Evolutionary conservation across 305 asterid species (phyloP).

Genomic region (Nicotiana rustica): DNA sequence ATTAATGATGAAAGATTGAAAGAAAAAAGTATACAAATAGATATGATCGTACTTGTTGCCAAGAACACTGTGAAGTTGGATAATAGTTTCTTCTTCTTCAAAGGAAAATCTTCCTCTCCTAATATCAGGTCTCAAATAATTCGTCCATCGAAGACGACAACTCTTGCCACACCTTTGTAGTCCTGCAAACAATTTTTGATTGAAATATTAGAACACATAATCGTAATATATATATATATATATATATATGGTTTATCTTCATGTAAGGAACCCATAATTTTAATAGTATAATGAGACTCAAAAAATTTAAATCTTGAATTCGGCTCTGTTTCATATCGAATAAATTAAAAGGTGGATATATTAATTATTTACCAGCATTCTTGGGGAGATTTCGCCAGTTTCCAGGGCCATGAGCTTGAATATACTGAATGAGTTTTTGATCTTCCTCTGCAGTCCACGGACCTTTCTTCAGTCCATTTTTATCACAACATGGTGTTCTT

Average conservation of each 20-base stretch:
- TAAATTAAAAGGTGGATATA: not conserved
- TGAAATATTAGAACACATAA: not conserved
- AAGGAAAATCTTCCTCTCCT: constrained; percentile 87
- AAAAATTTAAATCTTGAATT: too few relatives aligned
- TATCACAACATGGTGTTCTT: constrained; percentile 40
- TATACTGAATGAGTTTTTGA: constrained; percentile 23
- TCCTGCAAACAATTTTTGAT: constrained; percentile 47
- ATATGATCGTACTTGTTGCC: constrained; percentile 81
- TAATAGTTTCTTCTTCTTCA: constrained; percentile 86
- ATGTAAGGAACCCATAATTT: too few relatives aligned
- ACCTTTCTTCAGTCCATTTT: constrained; percentile 37
- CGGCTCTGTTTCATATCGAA: too few relatives aligned
- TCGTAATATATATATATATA: too few relatives aligned
- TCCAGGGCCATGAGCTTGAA: constrained; percentile 35
- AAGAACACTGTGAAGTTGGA: constrained; percentile 85
- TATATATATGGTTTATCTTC: too few relatives aligned
- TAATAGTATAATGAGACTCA: too few relatives aligned
- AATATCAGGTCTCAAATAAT: constrained; percentile 85
- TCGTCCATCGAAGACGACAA: constrained; percentile 93
- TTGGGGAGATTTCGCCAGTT: constrained; percentile 40
- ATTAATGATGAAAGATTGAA: not conserved
- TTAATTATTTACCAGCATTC: constrained; percentile 31
- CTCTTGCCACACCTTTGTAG: constrained; percentile 89
- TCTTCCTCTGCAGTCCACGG: constrained; percentile 39
- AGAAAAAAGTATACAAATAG: not conserved